Evolutionary conservation across 805 yeast genomes (phyloP).

Genomic region (Metschnikowia gelsemii): DNA sequence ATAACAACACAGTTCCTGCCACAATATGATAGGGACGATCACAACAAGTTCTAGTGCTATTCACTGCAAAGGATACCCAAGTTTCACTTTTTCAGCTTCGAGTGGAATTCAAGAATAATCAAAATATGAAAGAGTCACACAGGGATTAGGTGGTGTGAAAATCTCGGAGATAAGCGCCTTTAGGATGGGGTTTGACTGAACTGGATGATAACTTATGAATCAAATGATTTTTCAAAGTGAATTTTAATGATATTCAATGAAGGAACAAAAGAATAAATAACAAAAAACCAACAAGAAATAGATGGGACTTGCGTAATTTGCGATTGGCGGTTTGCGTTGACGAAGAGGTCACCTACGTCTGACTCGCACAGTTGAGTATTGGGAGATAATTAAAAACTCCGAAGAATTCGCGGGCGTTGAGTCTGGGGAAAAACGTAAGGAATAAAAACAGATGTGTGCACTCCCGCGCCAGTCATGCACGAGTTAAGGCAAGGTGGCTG

Average conservation of each 20-base stretch:
- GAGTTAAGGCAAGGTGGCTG: not conserved
- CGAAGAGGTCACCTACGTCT: not conserved
- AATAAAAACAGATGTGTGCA: slow-evolving; percentile 5
- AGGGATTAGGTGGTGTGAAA: no score
- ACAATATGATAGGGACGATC: not conserved
- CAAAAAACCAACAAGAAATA: not conserved
- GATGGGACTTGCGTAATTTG: not conserved
- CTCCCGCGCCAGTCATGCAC: slow-evolving; percentile 7
- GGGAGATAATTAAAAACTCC: slow-evolving; percentile 3
- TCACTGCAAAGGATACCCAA: no score
- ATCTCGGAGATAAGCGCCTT: no score
- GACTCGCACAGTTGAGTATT: no score
- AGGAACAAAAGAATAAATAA: not conserved
- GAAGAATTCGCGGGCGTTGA: slow-evolving; percentile 9
- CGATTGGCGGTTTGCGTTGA: not conserved
- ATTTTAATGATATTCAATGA: not conserved
- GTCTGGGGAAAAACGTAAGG: slow-evolving; percentile 12
- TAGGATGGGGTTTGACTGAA: no score
- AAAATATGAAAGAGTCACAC: no score
- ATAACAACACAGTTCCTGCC: no score
- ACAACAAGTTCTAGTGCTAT: not conserved
- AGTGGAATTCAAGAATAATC: no score
- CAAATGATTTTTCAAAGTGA: no score
- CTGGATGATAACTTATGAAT: no score
- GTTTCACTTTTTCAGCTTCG: no score